phyloP scores from a whole-genome alignment of 306 rosid genomes.

The Vicia faba region DNA sequence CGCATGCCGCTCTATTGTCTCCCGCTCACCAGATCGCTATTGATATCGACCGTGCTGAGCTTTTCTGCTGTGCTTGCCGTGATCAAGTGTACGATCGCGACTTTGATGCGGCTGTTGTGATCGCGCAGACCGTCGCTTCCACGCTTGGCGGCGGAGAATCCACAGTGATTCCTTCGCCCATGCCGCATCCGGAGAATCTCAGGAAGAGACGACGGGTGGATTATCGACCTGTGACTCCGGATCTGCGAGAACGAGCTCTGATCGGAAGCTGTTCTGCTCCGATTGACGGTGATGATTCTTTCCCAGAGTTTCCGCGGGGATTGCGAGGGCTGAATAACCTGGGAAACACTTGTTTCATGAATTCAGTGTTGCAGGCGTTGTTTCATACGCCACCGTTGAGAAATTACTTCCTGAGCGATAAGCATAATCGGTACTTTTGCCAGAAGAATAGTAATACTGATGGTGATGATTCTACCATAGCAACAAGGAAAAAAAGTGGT shows the following conservation, averaged over 20 bases:
- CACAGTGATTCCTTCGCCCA: slow-evolving; percentile 29
- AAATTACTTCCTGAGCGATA: slow-evolving; percentile 85
- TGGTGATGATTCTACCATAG: slow-evolving; percentile 33
- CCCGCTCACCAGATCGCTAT: slow-evolving; percentile 91
- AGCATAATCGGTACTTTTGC: slow-evolving; percentile 78
- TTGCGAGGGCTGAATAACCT: slow-evolving; percentile 87
- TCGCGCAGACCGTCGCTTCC: slow-evolving; percentile 69
- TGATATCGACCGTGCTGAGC: slow-evolving; percentile 93
- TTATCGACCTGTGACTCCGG: slow-evolving; percentile 77
- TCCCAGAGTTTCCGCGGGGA: slow-evolving; percentile 63
- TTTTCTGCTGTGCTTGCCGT: slow-evolving; percentile 85
- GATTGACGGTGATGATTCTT: slow-evolving; percentile 32
- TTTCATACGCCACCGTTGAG: slow-evolving; percentile 91
- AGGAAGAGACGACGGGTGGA: slow-evolving; percentile 81
- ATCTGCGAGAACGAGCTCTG: slow-evolving; percentile 58
- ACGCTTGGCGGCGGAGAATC: slow-evolving; percentile 49
- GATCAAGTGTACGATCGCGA: slow-evolving; percentile 94
- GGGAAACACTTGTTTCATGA: slow-evolving; percentile 94
- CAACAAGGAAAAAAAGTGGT: slow-evolving; percentile 38
- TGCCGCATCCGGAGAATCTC: slow-evolving; percentile 70
- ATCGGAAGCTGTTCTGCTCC: slow-evolving; percentile 58
- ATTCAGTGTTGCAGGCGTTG: slow-evolving; percentile 90
- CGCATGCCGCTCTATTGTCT: slow-evolving; percentile 61
- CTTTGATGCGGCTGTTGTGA: slow-evolving; percentile 81
- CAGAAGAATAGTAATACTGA: slow-evolving; percentile 56